Evolutionary conservation across 768 basidiomycete genomes (phyloP).

Genomic region (Vishniacozyma victoriae): DNA sequence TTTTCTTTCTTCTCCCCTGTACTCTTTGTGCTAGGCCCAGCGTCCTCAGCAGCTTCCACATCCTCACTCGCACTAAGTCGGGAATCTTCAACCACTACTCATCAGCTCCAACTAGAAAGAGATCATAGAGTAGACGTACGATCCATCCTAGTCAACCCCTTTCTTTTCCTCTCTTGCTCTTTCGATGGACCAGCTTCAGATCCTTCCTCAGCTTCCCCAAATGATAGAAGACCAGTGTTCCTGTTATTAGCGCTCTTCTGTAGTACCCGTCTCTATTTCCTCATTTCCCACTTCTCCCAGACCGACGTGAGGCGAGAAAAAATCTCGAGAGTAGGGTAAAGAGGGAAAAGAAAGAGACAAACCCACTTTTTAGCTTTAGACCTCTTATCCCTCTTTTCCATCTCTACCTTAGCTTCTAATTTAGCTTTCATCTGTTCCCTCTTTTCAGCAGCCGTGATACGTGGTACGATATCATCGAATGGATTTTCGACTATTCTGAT

Average conservation of each 20-base stretch:
- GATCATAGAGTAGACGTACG: too few species aligned
- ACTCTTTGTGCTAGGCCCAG: conserved; percentile 5
- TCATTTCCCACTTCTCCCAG: too few species aligned
- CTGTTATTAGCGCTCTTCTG: conserved; percentile 49
- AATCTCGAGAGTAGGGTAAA: too few species aligned
- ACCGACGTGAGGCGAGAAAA: too few species aligned
- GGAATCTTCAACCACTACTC: background rate
- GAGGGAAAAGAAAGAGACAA: too few species aligned
- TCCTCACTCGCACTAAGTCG: background rate
- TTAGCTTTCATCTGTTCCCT: conserved; percentile 70
- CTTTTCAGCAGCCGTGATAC: conserved; percentile 91
- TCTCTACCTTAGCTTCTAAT: conserved; percentile 33
- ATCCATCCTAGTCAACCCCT: conserved; percentile 55
- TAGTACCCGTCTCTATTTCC: background rate
- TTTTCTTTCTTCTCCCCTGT: conserved; percentile 50
- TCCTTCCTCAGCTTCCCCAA: conserved; percentile 63
- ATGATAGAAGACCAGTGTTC: conserved; percentile 83
- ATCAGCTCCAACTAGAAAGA: background rate
- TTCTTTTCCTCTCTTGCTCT: conserved; percentile 73
- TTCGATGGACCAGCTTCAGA: conserved; percentile 62
- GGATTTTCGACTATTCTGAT: conserved; percentile 86
- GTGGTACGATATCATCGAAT: conserved; percentile 87
- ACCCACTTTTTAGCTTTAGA: conserved; percentile 84
- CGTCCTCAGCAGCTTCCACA: too few species aligned
- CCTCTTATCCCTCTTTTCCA: conserved; percentile 46